These are phyloP conservation scores for Akebia trifoliata DNA, from an alignment of 164 flowering plant species.

Conservation along the genomic window DNA sequence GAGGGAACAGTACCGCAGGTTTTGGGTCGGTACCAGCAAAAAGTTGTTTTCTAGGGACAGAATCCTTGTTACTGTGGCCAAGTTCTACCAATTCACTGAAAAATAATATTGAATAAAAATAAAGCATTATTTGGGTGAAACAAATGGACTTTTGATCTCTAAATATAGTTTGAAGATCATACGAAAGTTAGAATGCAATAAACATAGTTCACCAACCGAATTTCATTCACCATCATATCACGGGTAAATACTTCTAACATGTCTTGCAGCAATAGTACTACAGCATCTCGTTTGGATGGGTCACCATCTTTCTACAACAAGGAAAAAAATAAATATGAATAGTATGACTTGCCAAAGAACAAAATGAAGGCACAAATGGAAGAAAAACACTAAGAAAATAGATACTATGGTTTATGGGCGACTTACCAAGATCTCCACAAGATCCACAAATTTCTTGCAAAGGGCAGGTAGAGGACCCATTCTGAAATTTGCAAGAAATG, in stretches of 20 bases:
- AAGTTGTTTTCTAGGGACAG: slow-evolving; percentile 69
- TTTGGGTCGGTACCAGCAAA: slow-evolving; percentile 74
- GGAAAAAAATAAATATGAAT: slow-evolving; percentile 2
- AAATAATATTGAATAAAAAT: slow-evolving; percentile 8
- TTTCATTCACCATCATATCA: slow-evolving; percentile 98
- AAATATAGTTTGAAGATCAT: too few relatives aligned
- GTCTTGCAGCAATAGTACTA: slow-evolving; percentile 85
- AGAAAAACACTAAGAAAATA: slow-evolving; percentile 1
- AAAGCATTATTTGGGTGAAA: background rate
- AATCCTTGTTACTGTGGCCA: slow-evolving; percentile 77
- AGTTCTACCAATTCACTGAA: slow-evolving; percentile 84
- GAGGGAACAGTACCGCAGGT: slow-evolving; percentile 77
- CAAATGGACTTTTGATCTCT: background rate
- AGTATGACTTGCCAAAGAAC: background rate
- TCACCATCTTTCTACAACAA: slow-evolving; percentile 75
- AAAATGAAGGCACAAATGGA: background rate
- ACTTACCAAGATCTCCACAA: slow-evolving; percentile 82
- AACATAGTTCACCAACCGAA: slow-evolving; percentile 51
- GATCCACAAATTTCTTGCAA: slow-evolving; percentile 77
- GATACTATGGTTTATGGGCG: background rate
- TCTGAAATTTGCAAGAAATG: slow-evolving; percentile 77
- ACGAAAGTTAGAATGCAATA: too few relatives aligned
- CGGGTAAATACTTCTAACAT: slow-evolving; percentile 96
- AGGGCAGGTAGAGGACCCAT: slow-evolving; percentile 64
- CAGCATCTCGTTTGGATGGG: slow-evolving; percentile 49